Evolutionary conservation across 1,139 yeast species (phyloP).

Genomic region (Hyphopichia pseudoburtonii): DNA sequence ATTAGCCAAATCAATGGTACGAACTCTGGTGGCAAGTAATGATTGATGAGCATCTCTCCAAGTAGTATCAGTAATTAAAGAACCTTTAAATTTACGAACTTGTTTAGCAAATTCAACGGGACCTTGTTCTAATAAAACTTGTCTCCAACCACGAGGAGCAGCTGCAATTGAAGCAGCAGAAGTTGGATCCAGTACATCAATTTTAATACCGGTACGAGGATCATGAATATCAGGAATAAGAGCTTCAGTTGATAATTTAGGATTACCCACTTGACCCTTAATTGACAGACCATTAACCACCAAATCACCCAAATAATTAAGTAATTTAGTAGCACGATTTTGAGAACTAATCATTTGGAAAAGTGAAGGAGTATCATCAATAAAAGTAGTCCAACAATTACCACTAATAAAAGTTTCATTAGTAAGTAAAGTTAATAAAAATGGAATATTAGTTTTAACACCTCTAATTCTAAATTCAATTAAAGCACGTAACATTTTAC

Average conservation of each 20-base stretch:
- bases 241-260: conserved; percentile 77
- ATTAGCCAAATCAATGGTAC: conserved; percentile 87
- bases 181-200: conserved; percentile 62
- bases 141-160: conserved; percentile 86
- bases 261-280: conserved; percentile 92
- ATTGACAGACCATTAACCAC: conserved; percentile 94
- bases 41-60: conserved; percentile 99
- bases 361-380: conserved; percentile 94
- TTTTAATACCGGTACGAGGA: conserved; percentile 49
- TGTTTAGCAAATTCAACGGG: conserved; percentile 87
- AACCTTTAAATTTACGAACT: conserved; percentile 81
- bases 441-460: conserved; percentile 97
- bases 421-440: conserved; percentile 87
- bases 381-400: conserved; percentile 96
- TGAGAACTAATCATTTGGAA: conserved; percentile 94
- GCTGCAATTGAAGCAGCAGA: no score
- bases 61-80: conserved; percentile 94
- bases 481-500: conserved; percentile 95
- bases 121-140: conserved; percentile 77
- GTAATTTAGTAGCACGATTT: conserved; percentile 93
- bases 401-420: conserved; percentile 88
- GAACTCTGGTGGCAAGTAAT: conserved; percentile 93
- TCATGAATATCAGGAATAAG: conserved; percentile 71
- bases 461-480: conserved; percentile 98
- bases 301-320: conserved; percentile 86